phyloP scores from a whole-genome alignment of 768 basidiomycete genomes.

The Auricularia heimuer region DNA sequence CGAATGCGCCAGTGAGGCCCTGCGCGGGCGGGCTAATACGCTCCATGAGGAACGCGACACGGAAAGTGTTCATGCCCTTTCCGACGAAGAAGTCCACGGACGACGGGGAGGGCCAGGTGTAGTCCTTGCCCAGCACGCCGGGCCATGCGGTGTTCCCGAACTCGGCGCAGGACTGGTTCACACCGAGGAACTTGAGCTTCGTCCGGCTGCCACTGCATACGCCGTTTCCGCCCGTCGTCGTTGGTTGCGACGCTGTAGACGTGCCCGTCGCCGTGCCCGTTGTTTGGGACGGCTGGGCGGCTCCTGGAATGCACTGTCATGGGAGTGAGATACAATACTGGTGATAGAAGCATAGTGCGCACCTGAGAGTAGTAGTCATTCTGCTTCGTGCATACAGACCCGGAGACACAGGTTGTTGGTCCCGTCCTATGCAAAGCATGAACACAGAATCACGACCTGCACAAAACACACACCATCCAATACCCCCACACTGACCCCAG shows the following conservation, averaged over 20 bases:
- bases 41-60: conserved; percentile 51
- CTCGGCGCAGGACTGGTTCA: conserved; percentile 54
- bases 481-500: background rate
- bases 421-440: background rate
- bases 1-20: conserved; percentile 46
- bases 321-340: too few relatives aligned
- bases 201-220: conserved; percentile 32
- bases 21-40: conserved; percentile 42
- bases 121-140: conserved; percentile 32
- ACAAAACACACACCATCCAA: background rate
- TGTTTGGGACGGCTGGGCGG: conserved; percentile 14
- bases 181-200: conserved; percentile 55
- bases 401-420: background rate
- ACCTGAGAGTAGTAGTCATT: background rate
- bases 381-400: background rate
- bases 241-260: conserved; percentile 16
- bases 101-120: conserved; percentile 39
- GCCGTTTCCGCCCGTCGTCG: conserved; percentile 8
- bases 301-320: conserved; percentile 11
- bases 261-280: conserved; percentile 21
- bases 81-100: conserved; percentile 37
- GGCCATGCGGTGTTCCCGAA: conserved; percentile 43
- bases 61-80: conserved; percentile 54
- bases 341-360: too few relatives aligned
- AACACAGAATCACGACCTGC: too few relatives aligned